A percentile compares a stretch with the other conserved stretches of the same genome.
phyloP scores from a whole-genome alignment of 768 basidiomycete species.

The Suillus subalutaceus region DNA sequence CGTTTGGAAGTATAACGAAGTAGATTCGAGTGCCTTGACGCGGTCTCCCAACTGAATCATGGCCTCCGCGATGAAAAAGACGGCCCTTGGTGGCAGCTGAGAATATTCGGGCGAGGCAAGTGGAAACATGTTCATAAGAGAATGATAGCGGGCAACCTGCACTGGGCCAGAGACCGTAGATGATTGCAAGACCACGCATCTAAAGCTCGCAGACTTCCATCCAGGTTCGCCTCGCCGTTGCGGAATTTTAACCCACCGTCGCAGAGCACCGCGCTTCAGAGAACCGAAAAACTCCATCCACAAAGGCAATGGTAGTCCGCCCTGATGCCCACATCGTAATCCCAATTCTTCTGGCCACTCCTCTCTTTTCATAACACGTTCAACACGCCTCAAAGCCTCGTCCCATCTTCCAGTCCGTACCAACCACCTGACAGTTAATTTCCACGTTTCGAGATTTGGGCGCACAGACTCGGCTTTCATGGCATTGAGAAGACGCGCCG shows the following conservation, averaged over 20 bases:
- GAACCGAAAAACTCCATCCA: constrained; percentile 67
- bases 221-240: not conserved
- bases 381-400: constrained; percentile 53
- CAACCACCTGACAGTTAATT: constrained; percentile 58
- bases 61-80: constrained; percentile 47
- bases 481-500: constrained; percentile 43
- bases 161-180: constrained; percentile 19
- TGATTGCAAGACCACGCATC: constrained; percentile 17
- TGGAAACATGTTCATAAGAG: constrained; percentile 47
- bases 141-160: constrained; percentile 26
- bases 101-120: constrained; percentile 35
- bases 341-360: constrained; percentile 17
- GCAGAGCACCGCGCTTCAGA: constrained; percentile 39
- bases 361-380: constrained; percentile 20
- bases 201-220: not conserved
- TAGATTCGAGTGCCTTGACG: constrained; percentile 45
- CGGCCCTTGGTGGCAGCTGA: constrained; percentile 43
- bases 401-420: constrained; percentile 60
- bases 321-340: constrained; percentile 5
- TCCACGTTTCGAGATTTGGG: constrained; percentile 56
- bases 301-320: constrained; percentile 45
- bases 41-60: constrained; percentile 47
- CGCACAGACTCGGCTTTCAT: constrained; percentile 49
- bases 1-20: constrained; percentile 49
- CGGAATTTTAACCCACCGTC: constrained; percentile 19